Percentiles rank a stretch among this genome's conserved stretches.
Conservation (phyloP, 306 rosid species). For the Citrullus mucosospermus region DNA sequence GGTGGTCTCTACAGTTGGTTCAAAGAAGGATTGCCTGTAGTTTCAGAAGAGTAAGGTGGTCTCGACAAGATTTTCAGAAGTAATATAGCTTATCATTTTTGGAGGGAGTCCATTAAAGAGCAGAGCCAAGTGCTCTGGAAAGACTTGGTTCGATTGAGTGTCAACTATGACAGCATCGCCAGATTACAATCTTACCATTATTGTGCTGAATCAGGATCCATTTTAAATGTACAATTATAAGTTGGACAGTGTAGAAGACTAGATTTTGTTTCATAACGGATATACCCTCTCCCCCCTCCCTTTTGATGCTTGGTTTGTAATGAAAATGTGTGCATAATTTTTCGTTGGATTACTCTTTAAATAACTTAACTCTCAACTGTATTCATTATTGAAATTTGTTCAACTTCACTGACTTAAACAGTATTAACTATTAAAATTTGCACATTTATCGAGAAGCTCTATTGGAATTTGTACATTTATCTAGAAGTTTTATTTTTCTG, state of each 20-base stretch:
- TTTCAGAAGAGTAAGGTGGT: slow-evolving; percentile 31
- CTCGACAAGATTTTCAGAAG: not conserved
- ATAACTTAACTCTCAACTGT: too few species aligned
- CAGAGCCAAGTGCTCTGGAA: not conserved
- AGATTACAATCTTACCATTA: not conserved
- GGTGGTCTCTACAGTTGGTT: slow-evolving; percentile 86
- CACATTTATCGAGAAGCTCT: too few species aligned
- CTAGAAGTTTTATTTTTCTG: too few species aligned
- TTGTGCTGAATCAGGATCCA: not conserved
- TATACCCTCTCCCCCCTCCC: not conserved
- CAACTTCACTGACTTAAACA: too few species aligned
- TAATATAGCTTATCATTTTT: not conserved
- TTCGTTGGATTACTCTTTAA: not conserved
- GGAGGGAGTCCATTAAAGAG: not conserved
- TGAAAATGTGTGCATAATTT: not conserved
- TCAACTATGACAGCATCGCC: not conserved
- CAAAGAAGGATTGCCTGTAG: slow-evolving; percentile 58
- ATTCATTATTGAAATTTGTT: too few species aligned
- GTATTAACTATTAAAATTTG: too few species aligned
- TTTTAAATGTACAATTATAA: not conserved
- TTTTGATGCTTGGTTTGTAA: not conserved
- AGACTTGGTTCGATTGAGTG: not conserved
- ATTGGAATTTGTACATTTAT: too few species aligned
- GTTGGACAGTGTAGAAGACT: not conserved
- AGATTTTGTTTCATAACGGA: not conserved